These are phyloP conservation scores for Podosphaera xanthii DNA, from an alignment of 2,329 filamentous ascomycete genomes.

Conservation along the genomic window DNA sequence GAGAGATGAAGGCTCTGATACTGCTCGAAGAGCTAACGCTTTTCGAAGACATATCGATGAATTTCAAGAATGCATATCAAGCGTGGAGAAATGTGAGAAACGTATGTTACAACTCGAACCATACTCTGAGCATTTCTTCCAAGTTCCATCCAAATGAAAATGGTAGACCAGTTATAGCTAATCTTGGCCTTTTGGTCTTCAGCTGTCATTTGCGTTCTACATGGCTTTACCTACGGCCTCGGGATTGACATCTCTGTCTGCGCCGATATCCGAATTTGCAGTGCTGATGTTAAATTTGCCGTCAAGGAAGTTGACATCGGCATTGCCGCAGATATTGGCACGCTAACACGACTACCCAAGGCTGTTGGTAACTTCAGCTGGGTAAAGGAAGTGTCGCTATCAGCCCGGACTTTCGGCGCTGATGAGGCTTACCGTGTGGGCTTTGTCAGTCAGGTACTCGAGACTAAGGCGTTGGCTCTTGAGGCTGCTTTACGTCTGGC, in stretches of 20 bases:
- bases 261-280: slow-evolving; percentile 46
- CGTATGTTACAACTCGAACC: slow-evolving; percentile 25
- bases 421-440: slow-evolving; percentile 48
- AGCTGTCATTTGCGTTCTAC: slow-evolving; percentile 64
- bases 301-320: slow-evolving; percentile 73
- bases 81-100: slow-evolving; percentile 74
- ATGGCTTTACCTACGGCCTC: slow-evolving; percentile 57
- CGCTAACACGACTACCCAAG: slow-evolving; percentile 49
- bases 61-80: slow-evolving; percentile 58
- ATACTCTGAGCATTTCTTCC: neutral
- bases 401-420: slow-evolving; percentile 44
- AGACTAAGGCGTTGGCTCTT: slow-evolving; percentile 39
- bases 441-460: slow-evolving; percentile 42
- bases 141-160: neutral
- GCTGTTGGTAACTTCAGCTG: slow-evolving; percentile 47
- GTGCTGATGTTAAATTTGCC: slow-evolving; percentile 34
- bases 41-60: slow-evolving; percentile 48
- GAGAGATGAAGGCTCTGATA: slow-evolving; percentile 22
- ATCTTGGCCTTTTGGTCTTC: neutral
- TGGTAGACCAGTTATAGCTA: neutral
- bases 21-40: slow-evolving; percentile 36
- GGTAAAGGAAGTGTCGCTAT: slow-evolving; percentile 59
- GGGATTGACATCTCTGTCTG: slow-evolving; percentile 52
- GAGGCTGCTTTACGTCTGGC: slow-evolving; percentile 40
- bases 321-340: slow-evolving; percentile 58